phyloP scores from a whole-genome alignment of 208 protist species.

The Leishmania amazonensis region DNA sequence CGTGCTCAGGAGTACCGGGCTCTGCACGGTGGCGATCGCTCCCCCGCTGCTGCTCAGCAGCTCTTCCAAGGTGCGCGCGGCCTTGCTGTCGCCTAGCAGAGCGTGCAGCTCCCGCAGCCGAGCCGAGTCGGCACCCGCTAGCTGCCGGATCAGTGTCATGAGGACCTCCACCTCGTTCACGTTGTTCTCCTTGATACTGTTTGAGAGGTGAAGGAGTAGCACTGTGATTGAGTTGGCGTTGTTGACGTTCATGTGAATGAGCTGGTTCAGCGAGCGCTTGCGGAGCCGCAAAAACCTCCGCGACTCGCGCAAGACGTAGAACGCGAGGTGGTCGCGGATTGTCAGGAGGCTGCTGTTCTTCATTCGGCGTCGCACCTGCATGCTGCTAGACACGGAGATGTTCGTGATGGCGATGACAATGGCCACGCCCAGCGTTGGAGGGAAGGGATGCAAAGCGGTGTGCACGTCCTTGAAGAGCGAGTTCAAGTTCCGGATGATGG shows the following conservation, averaged over 20 bases:
- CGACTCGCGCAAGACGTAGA: slow-evolving; percentile 57
- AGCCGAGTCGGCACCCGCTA: slow-evolving; percentile 43
- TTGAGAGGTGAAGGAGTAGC: slow-evolving; percentile 56
- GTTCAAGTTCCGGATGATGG: slow-evolving; percentile 83
- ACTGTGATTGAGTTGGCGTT: slow-evolving; percentile 58
- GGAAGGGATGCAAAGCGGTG: slow-evolving; percentile 56
- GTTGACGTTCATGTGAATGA: slow-evolving; percentile 72
- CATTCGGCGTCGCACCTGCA: slow-evolving; percentile 85
- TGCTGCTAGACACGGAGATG: slow-evolving; percentile 88
- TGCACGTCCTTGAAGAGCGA: slow-evolving; percentile 67
- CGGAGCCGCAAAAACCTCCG: slow-evolving; percentile 45
- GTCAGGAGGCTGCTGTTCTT: slow-evolving; percentile 86
- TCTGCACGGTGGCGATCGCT: background rate
- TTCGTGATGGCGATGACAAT: slow-evolving; percentile 81
- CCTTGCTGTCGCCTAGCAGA: slow-evolving; percentile 38
- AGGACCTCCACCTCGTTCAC: slow-evolving; percentile 76
- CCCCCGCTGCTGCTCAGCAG: slow-evolving; percentile 36
- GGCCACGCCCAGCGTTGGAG: slow-evolving; percentile 59
- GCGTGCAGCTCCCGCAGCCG: slow-evolving; percentile 44
- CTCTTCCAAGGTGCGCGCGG: slow-evolving; percentile 44
- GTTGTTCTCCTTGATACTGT: slow-evolving; percentile 54
- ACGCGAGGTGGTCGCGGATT: slow-evolving; percentile 72
- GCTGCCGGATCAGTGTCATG: slow-evolving; percentile 53
- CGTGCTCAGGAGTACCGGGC: slow-evolving; percentile 1
- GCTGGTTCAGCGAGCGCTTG: slow-evolving; percentile 50